These are phyloP conservation scores for Medicago ruthenica DNA, from an alignment of 306 rosid species.

Conservation along the genomic window DNA sequence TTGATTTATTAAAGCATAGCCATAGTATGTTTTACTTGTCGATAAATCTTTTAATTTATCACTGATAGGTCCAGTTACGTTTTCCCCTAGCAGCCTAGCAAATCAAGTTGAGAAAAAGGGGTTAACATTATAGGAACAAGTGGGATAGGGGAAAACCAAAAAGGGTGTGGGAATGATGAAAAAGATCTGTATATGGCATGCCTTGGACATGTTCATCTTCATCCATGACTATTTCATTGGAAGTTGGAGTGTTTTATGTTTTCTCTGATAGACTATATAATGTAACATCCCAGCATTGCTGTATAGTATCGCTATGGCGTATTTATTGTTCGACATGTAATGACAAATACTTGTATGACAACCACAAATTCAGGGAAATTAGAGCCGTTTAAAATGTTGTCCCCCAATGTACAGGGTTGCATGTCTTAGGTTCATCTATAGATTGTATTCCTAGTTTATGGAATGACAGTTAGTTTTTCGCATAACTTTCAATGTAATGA, in stretches of 20 bases:
- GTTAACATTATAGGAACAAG: not conserved
- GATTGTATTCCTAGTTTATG: not conserved
- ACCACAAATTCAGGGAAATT: not conserved
- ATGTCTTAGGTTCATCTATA: not conserved
- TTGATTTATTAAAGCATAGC: conserved; percentile 41
- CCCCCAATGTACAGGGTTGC: not conserved
- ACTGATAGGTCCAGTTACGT: conserved; percentile 31
- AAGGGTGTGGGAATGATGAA: conserved; percentile 9
- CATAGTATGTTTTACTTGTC: conserved; percentile 51
- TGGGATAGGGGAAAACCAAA: not conserved
- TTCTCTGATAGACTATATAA: not conserved
- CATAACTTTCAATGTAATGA: not conserved
- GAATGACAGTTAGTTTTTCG: not conserved
- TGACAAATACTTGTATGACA: conserved; percentile 8
- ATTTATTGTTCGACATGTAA: conserved; percentile 14
- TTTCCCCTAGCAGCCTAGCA: conserved; percentile 34
- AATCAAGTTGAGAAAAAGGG: conserved; percentile 25
- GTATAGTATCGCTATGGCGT: conserved; percentile 7
- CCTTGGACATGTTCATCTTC: not conserved
- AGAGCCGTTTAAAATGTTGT: not conserved
- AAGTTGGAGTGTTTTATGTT: conserved; percentile 11
- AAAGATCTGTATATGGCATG: not conserved
- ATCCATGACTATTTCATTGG: conserved; percentile 9
- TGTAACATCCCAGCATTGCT: conserved; percentile 42
- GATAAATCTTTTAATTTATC: conserved; percentile 43